These are phyloP conservation scores for Ceratobasidium sp. DNA, from an alignment of 1,284 basidiomycete genomes.

Conservation along the genomic window DNA sequence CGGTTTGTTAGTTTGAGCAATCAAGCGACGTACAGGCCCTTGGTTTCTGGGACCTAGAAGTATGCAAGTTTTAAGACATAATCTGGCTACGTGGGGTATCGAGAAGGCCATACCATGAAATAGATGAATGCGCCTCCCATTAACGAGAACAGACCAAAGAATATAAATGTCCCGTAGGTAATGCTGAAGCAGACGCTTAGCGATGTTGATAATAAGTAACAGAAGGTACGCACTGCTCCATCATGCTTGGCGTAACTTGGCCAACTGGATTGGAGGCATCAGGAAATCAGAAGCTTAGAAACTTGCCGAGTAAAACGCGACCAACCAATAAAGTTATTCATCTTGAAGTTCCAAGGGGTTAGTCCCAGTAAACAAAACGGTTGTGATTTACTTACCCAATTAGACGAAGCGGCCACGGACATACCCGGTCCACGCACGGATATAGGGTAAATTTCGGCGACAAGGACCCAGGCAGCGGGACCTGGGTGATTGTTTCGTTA, in stretches of 20 bases:
- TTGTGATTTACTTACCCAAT: slow-evolving; percentile 63
- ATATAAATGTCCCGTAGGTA: slow-evolving; percentile 72
- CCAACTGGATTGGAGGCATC: slow-evolving; percentile 50
- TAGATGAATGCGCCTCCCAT: slow-evolving; percentile 70
- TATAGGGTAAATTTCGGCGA: slow-evolving; percentile 71
- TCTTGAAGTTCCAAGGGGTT: slow-evolving; percentile 56
- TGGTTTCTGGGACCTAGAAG: slow-evolving; percentile 74
- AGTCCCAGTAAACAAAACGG: background rate
- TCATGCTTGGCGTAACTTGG: slow-evolving; percentile 73
- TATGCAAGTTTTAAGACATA: slow-evolving; percentile 28
- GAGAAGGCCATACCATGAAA: slow-evolving; percentile 63
- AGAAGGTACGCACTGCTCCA: slow-evolving; percentile 54
- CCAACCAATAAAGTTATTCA: slow-evolving; percentile 79
- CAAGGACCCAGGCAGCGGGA: slow-evolving; percentile 73
- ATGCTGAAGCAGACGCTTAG: slow-evolving; percentile 50
- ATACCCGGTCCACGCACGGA: slow-evolving; percentile 71
- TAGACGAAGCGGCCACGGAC: slow-evolving; percentile 74
- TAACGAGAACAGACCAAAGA: slow-evolving; percentile 75
- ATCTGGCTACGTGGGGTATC: background rate
- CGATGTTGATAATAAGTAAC: background rate
- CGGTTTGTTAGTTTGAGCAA: slow-evolving; percentile 3
- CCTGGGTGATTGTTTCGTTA: slow-evolving; percentile 51
- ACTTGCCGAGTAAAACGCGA: slow-evolving; percentile 10
- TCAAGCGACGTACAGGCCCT: slow-evolving; percentile 64
- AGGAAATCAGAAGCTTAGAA: background rate